phyloP scores from a whole-genome alignment of 257 asterid genomes.

The Rehmannia glutinosa region DNA sequence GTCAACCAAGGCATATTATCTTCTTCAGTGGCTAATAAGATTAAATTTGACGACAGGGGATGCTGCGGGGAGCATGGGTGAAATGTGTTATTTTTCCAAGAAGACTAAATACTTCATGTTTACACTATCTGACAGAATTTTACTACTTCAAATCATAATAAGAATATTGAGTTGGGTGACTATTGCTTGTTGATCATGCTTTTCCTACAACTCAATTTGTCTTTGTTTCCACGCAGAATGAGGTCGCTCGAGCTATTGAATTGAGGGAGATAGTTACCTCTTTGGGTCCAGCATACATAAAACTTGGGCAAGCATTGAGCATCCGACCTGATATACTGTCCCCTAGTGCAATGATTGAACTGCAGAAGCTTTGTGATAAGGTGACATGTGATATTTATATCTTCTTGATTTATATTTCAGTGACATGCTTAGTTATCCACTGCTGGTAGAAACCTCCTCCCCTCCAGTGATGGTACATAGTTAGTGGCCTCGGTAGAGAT shows the following conservation, averaged over 20 bases:
- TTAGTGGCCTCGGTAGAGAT: neutral
- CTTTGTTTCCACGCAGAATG: conserved; percentile 55
- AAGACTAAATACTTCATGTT: neutral
- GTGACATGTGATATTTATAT: conserved; percentile 32
- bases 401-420: conserved; percentile 8
- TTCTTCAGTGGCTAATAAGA: too few relatives aligned
- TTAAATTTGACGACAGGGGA: too few relatives aligned
- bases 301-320: conserved; percentile 99
- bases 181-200: neutral
- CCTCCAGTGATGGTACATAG: neutral
- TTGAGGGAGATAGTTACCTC: conserved; percentile 96
- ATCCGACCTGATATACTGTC: conserved; percentile 95
- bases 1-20: too few relatives aligned
- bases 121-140: neutral
- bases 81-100: neutral
- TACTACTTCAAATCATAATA: neutral
- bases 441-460: neutral
- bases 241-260: conserved; percentile 95
- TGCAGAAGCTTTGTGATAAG: conserved; percentile 99
- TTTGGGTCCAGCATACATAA: conserved; percentile 97
- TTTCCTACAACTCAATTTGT: neutral
- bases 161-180: neutral
- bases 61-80: too few relatives aligned
- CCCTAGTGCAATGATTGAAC: conserved; percentile 88
- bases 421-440: neutral